Percentiles rank a stretch among this genome's conserved stretches.
These are phyloP conservation scores for Collybia sp. DNA, from an alignment of 768 basidiomycete species.

Conservation along the genomic window DNA sequence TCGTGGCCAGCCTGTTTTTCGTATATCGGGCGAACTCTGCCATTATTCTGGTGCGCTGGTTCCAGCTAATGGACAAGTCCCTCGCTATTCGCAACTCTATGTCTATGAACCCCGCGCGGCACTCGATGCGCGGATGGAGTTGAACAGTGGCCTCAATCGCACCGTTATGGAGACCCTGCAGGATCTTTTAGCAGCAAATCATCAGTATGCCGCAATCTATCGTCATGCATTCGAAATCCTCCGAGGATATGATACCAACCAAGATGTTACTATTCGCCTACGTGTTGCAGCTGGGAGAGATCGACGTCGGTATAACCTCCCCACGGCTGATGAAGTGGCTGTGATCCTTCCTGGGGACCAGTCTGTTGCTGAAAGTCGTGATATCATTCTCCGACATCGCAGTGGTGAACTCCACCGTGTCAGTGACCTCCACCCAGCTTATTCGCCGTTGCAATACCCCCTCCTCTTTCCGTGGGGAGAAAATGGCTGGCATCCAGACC, in stretches of 20 bases:
- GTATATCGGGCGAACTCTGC: too few relatives aligned
- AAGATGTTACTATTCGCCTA: conserved; percentile 5
- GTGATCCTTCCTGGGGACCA: conserved; percentile 33
- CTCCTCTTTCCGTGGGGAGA: conserved; percentile 37
- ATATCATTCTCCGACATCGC: conserved; percentile 28
- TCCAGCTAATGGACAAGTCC: too few relatives aligned
- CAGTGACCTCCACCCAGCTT: conserved; percentile 27
- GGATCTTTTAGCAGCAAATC: too few relatives aligned
- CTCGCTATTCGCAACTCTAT: conserved; percentile 31
- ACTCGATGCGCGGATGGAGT: conserved; percentile 9
- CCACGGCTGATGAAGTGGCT: conserved; percentile 36
- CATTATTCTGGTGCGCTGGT: too few relatives aligned
- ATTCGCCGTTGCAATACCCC: conserved; percentile 36
- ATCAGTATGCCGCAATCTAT: conserved; percentile 11
- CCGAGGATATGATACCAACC: background rate
- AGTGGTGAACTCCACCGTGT: conserved; percentile 21
- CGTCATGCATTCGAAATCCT: conserved; percentile 17
- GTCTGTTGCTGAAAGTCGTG: conserved; percentile 12
- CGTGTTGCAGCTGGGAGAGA: background rate
- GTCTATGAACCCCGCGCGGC: conserved; percentile 31
- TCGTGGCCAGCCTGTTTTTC: too few relatives aligned
- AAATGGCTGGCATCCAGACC: conserved; percentile 28
- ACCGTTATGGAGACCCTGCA: conserved; percentile 16
- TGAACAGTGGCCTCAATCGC: conserved; percentile 3
- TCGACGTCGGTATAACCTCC: conserved; percentile 31